These are phyloP conservation scores for Xenoacremonium recifei DNA, from an alignment of 2,329 filamentous ascomycete species.

Conservation along the genomic window DNA sequence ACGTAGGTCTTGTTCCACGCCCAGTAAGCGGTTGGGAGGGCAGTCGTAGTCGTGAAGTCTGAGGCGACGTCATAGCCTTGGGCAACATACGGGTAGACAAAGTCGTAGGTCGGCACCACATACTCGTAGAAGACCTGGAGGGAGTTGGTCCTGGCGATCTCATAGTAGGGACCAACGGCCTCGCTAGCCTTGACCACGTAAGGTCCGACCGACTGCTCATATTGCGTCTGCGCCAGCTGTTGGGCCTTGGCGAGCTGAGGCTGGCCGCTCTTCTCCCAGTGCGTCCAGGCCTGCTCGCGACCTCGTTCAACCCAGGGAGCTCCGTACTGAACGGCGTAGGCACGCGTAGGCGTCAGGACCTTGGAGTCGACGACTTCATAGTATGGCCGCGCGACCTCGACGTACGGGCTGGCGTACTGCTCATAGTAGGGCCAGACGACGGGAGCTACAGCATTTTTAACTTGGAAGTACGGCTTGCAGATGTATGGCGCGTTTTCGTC, in stretches of 20 bases:
- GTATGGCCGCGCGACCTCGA: constrained; percentile 76
- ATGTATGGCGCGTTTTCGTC: constrained; percentile 69
- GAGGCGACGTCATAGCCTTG: constrained; percentile 67
- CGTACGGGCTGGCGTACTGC: constrained; percentile 78
- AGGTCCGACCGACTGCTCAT: constrained; percentile 69
- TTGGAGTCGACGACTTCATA: constrained; percentile 59
- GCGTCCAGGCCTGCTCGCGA: constrained; percentile 61
- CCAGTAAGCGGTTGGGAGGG: constrained; percentile 70
- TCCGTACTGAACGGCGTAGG: constrained; percentile 69
- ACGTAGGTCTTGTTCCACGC: constrained; percentile 66
- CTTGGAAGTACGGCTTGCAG: constrained; percentile 78
- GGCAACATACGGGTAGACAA: constrained; percentile 70
- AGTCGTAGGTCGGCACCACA: constrained; percentile 72
- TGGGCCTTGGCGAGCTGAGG: constrained; percentile 71
- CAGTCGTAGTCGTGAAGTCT: constrained; percentile 65
- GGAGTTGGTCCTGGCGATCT: constrained; percentile 60
- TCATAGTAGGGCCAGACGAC: constrained; percentile 85
- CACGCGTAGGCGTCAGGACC: constrained; percentile 67
- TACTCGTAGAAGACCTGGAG: constrained; percentile 69
- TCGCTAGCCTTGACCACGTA: constrained; percentile 64
- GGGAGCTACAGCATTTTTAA: constrained; percentile 64
- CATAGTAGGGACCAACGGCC: constrained; percentile 69
- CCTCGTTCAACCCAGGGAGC: constrained; percentile 70
- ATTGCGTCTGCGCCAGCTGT: constrained; percentile 59
- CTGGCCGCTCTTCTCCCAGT: constrained; percentile 78